A percentile compares a stretch with the other conserved stretches of the same genome.
Evolutionary conservation across 768 basidiomycete species (phyloP).

Genomic region (Thelephora ganbajun): DNA sequence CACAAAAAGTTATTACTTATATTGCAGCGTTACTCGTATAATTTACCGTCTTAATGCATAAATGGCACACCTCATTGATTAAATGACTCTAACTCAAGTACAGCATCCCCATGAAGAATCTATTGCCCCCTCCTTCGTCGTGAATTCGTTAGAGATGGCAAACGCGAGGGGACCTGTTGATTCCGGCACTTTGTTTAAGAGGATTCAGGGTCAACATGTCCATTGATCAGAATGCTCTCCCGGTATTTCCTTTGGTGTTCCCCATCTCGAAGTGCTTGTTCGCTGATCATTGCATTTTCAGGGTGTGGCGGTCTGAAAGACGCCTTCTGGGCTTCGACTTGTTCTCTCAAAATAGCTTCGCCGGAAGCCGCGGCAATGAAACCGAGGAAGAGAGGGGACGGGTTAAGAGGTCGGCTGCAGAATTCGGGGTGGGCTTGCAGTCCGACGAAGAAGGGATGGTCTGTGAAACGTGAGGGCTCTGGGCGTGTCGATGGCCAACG

Average conservation of each 20-base stretch:
- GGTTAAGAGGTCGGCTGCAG: slow-evolving; percentile 95
- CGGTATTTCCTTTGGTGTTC: slow-evolving; percentile 4
- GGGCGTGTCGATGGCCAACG: not conserved
- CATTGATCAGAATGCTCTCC: not conserved
- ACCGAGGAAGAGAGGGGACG: slow-evolving; percentile 93
- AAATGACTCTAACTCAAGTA: no score
- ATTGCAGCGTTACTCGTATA: no score
- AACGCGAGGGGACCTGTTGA: no score
- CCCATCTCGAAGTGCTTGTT: slow-evolving; percentile 31
- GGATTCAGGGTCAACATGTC: not conserved
- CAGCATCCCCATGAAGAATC: no score
- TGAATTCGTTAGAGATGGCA: no score
- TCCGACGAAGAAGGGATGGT: slow-evolving; percentile 88
- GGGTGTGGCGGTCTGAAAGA: slow-evolving; percentile 67
- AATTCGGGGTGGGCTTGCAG: slow-evolving; percentile 98
- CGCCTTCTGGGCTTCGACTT: slow-evolving; percentile 49
- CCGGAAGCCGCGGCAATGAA: slow-evolving; percentile 75
- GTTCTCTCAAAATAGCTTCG: slow-evolving; percentile 43
- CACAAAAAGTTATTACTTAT: no score
- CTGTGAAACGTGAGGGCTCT: slow-evolving; percentile 23
- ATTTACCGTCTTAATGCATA: no score
- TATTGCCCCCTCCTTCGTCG: no score
- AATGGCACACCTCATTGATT: no score
- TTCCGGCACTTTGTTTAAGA: no score
- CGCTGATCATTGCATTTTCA: slow-evolving; percentile 57